Conservation (phyloP, 495 filamentous ascomycete genomes). For the Penicillium malachiteum region DNA sequence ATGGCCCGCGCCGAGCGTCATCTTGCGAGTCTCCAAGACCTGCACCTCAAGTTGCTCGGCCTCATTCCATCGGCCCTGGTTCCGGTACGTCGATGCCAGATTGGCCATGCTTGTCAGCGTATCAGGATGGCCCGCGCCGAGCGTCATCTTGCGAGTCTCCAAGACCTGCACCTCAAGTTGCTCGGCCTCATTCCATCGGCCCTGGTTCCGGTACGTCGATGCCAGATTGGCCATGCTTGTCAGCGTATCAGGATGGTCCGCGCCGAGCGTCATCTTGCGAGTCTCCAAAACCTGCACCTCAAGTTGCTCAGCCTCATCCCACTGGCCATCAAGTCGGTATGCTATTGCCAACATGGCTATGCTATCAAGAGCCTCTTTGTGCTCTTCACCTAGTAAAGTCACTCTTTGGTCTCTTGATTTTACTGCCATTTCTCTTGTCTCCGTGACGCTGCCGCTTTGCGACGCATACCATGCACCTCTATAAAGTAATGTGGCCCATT, state of each 20-base stretch:
- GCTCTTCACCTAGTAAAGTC: background rate
- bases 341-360: background rate
- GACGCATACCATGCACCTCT: conserved; percentile 2
- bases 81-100: background rate
- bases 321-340: background rate
- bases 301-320: background rate
- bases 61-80: background rate
- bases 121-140: background rate
- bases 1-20: background rate
- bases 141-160: background rate
- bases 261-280: background rate
- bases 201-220: background rate
- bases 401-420: background rate
- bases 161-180: background rate
- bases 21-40: conserved; percentile 1
- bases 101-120: background rate
- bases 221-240: background rate
- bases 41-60: background rate
- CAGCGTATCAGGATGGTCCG: background rate
- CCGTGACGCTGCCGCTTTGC: background rate
- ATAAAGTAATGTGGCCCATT: conserved; percentile 24
- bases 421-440: background rate
- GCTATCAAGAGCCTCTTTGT: background rate
- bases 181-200: background rate
- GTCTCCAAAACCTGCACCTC: background rate